Evolutionary conservation across 495 filamentous ascomycete species (phyloP), one percentile per base, ranked within the genome.

Genomic region (Cudoniella acicularis): DNA sequence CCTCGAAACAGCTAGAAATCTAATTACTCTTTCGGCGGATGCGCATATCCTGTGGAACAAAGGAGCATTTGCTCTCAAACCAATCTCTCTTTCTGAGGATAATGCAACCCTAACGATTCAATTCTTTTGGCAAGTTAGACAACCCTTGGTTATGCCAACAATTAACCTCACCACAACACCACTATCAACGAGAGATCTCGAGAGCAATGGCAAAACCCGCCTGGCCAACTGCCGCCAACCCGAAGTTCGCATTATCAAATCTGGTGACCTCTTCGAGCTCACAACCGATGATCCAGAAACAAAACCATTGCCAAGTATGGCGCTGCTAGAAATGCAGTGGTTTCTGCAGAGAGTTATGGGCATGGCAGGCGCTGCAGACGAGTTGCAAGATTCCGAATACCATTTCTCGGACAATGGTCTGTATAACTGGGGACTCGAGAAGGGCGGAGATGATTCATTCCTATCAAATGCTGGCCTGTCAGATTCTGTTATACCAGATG

Each of bases 291-390:
- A 64, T 46, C 56, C 57, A 41, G 23, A 17, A 52, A 52, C 4
- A 22, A 60, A 56, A 50, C 62, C 57, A 18, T 26, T 64, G 1
- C 62, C 62, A 27, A 64, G 53, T 51, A 48, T 64, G 30, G 16
- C 46, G 40, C 57, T 64, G 1, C 57, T 64, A 9, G 53, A 64
- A 45, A 42, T 64, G n/a, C 57, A 64, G 36, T 64, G 57, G 62
- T 56, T 60, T 50, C 62, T 64, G 17, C 13, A 22, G 21, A 42
- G 62, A 16, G 25, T 57, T n/a, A 21, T 16, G 23, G 57, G 57
- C 30, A 60, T 64, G 48, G 62, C 57, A 2, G 60, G 60, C 36
- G 60, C 60, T 53, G 60, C 54, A n/a, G n/a, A n/a, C n/a, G n/a
- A n/a, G n/a, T n/a, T n/a, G n/a, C n/a, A n/a, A n/a, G n/a, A n/a